Conservation (phyloP, 495 filamentous ascomycete species). For the Aspergillus indologenus region DNA sequence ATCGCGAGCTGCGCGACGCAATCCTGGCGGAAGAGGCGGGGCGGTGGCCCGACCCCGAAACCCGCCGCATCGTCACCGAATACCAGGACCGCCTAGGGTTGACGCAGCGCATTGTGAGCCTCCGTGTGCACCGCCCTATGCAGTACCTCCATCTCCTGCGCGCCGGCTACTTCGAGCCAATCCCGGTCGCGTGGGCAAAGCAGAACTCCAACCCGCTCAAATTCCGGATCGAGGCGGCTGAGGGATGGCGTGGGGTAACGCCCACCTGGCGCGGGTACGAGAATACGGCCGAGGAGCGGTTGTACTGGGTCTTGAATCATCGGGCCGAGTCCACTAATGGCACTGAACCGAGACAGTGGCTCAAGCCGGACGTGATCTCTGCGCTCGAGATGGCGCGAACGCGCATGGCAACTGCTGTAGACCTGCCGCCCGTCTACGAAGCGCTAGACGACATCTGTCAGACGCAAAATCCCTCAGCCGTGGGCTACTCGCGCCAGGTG, state of each 20-base stretch:
- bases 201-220: slow-evolving; percentile 42
- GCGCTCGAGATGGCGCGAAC: slow-evolving; percentile 38
- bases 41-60: slow-evolving; percentile 39
- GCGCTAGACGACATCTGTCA: slow-evolving; percentile 40
- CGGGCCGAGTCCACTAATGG: slow-evolving; percentile 21
- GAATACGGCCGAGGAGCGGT: slow-evolving; percentile 45
- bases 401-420: slow-evolving; percentile 41
- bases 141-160: slow-evolving; percentile 48
- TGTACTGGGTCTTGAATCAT: slow-evolving; percentile 50
- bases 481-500: slow-evolving; percentile 44
- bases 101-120: slow-evolving; percentile 34
- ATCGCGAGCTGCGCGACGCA: slow-evolving; percentile 22
- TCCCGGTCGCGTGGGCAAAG: slow-evolving; percentile 43
- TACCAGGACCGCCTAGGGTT: slow-evolving; percentile 46
- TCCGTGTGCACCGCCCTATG: slow-evolving; percentile 34
- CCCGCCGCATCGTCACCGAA: slow-evolving; percentile 31
- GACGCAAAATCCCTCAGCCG: slow-evolving; percentile 27
- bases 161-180: slow-evolving; percentile 50
- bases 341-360: slow-evolving; percentile 13
- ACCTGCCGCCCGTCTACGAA: slow-evolving; percentile 38
- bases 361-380: slow-evolving; percentile 47
- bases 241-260: slow-evolving; percentile 48
- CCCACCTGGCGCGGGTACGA: slow-evolving; percentile 47
- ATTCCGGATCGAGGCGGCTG: slow-evolving; percentile 41
- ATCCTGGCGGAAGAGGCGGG: slow-evolving; percentile 43